Percentiles rank a stretch among this genome's conserved stretches.
phyloP scores from a whole-genome alignment of 148 eudicot genomes.

The Amaranthus cruentus region DNA sequence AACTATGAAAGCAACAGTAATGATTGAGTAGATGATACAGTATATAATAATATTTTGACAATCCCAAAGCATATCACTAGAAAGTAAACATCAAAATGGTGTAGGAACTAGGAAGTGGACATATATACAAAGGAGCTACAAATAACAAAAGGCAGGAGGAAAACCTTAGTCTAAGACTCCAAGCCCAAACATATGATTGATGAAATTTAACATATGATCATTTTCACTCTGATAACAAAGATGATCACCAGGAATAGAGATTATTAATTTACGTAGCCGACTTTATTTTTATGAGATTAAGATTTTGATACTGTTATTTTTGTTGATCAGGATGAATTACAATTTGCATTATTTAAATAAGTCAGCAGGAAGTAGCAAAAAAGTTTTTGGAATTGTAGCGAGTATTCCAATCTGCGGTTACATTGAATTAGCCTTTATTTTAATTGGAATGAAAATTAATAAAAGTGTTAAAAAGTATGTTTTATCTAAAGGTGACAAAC shows the following conservation, averaged over 20 bases:
- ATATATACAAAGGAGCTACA: slow-evolving; percentile 2
- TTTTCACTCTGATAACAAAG: background rate
- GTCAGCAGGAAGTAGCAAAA: background rate
- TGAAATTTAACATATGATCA: background rate
- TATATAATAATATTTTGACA: slow-evolving; percentile 7
- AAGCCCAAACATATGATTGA: background rate
- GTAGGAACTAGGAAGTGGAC: slow-evolving; percentile 6
- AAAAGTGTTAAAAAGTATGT: background rate
- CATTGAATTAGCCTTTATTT: too few relatives aligned
- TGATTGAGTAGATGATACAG: slow-evolving; percentile 3
- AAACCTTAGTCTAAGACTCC: background rate
- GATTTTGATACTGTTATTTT: too few relatives aligned
- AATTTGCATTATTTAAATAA: background rate
- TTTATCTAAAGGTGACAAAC: background rate
- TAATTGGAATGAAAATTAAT: too few relatives aligned
- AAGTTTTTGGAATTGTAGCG: background rate
- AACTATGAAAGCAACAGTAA: slow-evolving; percentile 10
- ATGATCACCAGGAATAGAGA: too few relatives aligned
- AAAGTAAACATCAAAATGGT: slow-evolving; percentile 13
- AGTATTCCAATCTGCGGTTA: too few relatives aligned
- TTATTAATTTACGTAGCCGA: too few relatives aligned
- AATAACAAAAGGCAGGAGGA: slow-evolving; percentile 9
- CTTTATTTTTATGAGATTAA: too few relatives aligned
- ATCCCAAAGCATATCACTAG: slow-evolving; percentile 25
- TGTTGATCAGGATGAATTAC: too few relatives aligned